Evolutionary conservation across 371 early-diverging fungal genomes (phyloP), one percentile per base, ranked within the genome.

Genomic region (Rhizomucor miehei): DNA sequence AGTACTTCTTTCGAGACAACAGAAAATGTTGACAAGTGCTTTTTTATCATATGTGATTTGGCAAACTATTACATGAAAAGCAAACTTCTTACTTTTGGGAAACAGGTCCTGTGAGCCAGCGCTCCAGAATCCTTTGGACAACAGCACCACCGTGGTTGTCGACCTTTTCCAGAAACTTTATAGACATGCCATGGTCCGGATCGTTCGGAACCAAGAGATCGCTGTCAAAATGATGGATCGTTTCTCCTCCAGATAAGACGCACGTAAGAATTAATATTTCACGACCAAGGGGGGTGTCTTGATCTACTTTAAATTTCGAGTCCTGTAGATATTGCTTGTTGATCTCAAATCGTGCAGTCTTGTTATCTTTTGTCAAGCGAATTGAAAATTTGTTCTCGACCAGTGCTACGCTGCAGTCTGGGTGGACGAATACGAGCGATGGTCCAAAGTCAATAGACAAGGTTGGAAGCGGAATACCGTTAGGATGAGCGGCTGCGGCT

Each of bases 321-420:
- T 73, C 46, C 13, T 71, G 68, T 9, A 84, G 60, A 23, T 67
- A 69, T 1, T 65, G 71, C 54, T 83, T 83, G 56, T 72, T 65
- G 1, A 83, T 67, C 21, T 80, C 71, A 29, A 84, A 68, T 0
- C 63, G 60, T 1, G 71, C 72, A 13, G 67, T 70, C 14, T 76
- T 76, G 17, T 75, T 79, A 6, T 71, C 71, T 44, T 74, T 71
- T 20, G 60, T 62, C 38, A 84, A 57, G 29, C 73, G 69, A 43
- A 86, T 74, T 49, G 80, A 75, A 24, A 86, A 77, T 20, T 67
- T 67, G 35, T 71, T 65, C 25, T 81, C 82, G 14, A 75, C 56
- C 5, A 86, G 53, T 1, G 79, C 70, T 11, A 84, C 77, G 0
- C 77, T 76, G 48, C 86, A 86, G 48, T 83, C 74, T 0, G 86